Evolutionary conservation across 2,329 filamentous ascomycete species (phyloP).

Genomic region (Parastagonospora nodorum): DNA sequence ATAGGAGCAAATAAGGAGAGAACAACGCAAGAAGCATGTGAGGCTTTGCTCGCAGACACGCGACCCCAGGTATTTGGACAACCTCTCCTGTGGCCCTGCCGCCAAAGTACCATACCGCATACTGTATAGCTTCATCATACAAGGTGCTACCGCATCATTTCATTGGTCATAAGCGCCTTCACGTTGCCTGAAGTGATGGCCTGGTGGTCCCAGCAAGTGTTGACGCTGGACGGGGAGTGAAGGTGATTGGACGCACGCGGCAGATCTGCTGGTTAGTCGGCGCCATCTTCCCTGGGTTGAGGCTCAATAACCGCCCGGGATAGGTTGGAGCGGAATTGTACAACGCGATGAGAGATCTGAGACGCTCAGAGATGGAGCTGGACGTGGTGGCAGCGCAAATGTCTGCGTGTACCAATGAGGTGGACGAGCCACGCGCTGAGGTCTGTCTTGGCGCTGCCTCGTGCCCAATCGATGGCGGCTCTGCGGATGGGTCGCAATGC

Average conservation of each 20-base stretch:
- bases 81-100: constrained; percentile 20
- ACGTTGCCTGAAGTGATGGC: constrained; percentile 30
- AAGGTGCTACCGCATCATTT: constrained; percentile 16
- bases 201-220: constrained; percentile 30
- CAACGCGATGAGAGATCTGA: constrained; percentile 41
- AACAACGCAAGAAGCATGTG: constrained; percentile 18
- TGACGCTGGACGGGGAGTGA: constrained; percentile 19
- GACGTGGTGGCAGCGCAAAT: constrained; percentile 35
- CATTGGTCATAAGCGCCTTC: constrained; percentile 34
- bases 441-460: not conserved
- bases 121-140: constrained; percentile 30
- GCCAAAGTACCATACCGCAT: constrained; percentile 34
- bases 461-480: too few relatives aligned
- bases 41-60: constrained; percentile 29
- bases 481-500: too few relatives aligned
- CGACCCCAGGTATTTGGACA: constrained; percentile 31
- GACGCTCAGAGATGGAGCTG: constrained; percentile 40
- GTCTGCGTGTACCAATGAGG: constrained; percentile 35
- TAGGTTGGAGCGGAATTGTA: constrained; percentile 43
- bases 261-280: constrained; percentile 34
- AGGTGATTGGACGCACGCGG: constrained; percentile 41
- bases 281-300: constrained; percentile 38
- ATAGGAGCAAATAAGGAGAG: constrained; percentile 1
- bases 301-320: constrained; percentile 44
- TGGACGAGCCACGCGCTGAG: constrained; percentile 27